Base-by-base conservation (phyloP, 805 yeast species). In the Sungouiozyma ichnusensis region DNA sequence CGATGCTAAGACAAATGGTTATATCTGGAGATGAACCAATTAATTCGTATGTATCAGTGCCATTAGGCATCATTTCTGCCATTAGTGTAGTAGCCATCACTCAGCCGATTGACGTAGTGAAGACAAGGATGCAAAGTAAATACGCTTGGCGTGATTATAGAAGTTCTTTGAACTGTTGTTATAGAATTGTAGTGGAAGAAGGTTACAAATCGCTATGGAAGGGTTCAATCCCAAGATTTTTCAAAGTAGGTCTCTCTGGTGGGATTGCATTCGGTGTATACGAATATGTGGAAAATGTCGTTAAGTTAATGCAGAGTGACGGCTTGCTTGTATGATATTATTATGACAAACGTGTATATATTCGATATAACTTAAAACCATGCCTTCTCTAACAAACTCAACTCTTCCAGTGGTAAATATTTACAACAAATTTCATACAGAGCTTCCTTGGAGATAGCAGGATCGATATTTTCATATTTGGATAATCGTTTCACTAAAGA, bases 101-200 rank as follows among this genome's bases (percentile, higher is more conserved):
- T 0, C 97, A 86, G 63, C 97, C 97, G 0, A 66, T 88, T 20
- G 97, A 88, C 63, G 85, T 85, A 2, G 63, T 88, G 38, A 88
- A 88, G 65, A 76, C 96, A 2, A 74, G 94, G 55, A 76, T 87
- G 76, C 96, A 87, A 62, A 76, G 86, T 53, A 75, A 78, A 52
- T 76, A 79, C 55, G 77, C 81, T n/a, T 70, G 70, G 53, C 53
- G 60, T 3, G 51, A 74, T 2, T 81, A 80, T 57, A 71, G 68
- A 44, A 85, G 81, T 61, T 68, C 85, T 4, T 62, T 82, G 52
- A 72, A 76, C 16, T 72, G 79, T 55, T 65, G 71, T 5, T 72
- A 69, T 42, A 60, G 71, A 50, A 69, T 72, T 2, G 72, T 71
- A 45, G 65, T 71, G 33, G 66, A 72, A 46, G 76, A 74, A 38